A percentile compares a stretch with the other conserved stretches of the same genome.
phyloP scores from a whole-genome alignment of 108 stramenopile species.

The Pseudonitzschia pungens region DNA sequence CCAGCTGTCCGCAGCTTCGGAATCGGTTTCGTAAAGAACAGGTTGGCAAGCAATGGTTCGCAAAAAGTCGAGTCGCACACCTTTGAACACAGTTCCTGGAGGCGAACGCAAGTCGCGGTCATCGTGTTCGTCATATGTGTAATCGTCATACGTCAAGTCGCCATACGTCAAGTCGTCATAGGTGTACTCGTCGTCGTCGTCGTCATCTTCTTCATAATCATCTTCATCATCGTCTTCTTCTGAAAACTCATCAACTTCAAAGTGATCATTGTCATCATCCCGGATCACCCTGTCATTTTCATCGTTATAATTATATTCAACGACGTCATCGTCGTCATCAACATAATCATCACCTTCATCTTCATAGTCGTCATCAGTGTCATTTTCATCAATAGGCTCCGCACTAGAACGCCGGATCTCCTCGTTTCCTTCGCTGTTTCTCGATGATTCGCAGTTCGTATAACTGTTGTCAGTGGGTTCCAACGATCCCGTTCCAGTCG shows the following conservation, averaged over 20 bases:
- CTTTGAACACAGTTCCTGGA: slow-evolving; percentile 4
- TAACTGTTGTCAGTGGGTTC: slow-evolving; percentile 6
- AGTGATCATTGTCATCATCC: neutral
- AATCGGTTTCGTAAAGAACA: slow-evolving; percentile 48
- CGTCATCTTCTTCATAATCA: too few species aligned
- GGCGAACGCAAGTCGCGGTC: neutral
- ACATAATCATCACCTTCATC: neutral
- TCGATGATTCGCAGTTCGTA: neutral
- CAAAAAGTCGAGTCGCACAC: slow-evolving; percentile 27
- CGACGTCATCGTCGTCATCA: neutral
- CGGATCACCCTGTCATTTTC: slow-evolving; percentile 8
- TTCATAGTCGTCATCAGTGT: neutral
- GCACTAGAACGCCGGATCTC: neutral
- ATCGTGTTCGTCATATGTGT: slow-evolving; percentile 20
- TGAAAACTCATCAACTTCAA: slow-evolving; percentile 6
- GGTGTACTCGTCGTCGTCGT: too few species aligned
- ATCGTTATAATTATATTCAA: neutral
- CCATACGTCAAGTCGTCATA: too few species aligned
- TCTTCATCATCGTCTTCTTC: slow-evolving; percentile 19
- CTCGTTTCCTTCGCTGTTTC: neutral
- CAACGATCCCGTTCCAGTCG: slow-evolving; percentile 12
- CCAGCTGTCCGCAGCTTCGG: slow-evolving; percentile 59
- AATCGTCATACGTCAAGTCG: too few species aligned
- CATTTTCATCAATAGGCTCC: slow-evolving; percentile 14
- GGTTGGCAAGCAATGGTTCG: slow-evolving; percentile 37